These are phyloP conservation scores for Trypanosomatidae sp. DNA, from an alignment of 208 protist species.

Conservation along the genomic window DNA sequence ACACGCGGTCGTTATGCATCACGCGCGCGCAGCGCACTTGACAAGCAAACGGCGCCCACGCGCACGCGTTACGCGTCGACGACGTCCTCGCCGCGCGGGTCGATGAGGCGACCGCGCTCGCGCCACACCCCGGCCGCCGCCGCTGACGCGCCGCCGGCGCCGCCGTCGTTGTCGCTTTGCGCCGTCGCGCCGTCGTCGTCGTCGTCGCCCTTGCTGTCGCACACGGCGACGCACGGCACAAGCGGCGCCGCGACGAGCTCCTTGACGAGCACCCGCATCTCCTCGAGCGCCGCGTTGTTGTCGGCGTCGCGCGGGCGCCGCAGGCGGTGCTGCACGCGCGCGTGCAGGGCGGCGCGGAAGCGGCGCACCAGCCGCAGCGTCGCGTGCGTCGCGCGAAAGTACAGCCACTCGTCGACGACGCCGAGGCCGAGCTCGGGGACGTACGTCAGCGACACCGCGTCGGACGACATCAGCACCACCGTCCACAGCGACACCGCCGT, in stretches of 20 bases:
- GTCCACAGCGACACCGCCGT: conserved; percentile 56
- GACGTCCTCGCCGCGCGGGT: too few species aligned
- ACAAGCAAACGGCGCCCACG: too few species aligned
- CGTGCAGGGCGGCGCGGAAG: conserved; percentile 34
- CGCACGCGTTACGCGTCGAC: too few species aligned
- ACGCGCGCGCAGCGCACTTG: too few species aligned
- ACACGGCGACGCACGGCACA: conserved; percentile 23
- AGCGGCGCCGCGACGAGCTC: conserved; percentile 33
- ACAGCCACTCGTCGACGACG: conserved; percentile 63
- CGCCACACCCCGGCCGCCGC: too few species aligned
- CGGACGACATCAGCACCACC: conserved; percentile 45
- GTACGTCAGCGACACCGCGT: conserved; percentile 29
- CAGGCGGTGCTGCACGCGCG: conserved; percentile 44
- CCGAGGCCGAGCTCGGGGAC: conserved; percentile 35
- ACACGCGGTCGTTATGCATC: too few species aligned
- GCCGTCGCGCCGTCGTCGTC: too few species aligned
- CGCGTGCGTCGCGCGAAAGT: conserved; percentile 30
- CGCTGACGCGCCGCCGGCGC: background rate
- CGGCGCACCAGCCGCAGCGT: conserved; percentile 45
- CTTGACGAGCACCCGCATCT: conserved; percentile 38
- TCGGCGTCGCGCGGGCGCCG: conserved; percentile 19
- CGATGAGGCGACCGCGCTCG: too few species aligned
- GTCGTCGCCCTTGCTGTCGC: conserved; percentile 23
- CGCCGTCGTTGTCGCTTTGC: too few species aligned
- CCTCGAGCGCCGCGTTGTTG: conserved; percentile 52